Base-by-base conservation (phyloP, 164 flowering plant species). In the Vitis cinerea region DNA sequence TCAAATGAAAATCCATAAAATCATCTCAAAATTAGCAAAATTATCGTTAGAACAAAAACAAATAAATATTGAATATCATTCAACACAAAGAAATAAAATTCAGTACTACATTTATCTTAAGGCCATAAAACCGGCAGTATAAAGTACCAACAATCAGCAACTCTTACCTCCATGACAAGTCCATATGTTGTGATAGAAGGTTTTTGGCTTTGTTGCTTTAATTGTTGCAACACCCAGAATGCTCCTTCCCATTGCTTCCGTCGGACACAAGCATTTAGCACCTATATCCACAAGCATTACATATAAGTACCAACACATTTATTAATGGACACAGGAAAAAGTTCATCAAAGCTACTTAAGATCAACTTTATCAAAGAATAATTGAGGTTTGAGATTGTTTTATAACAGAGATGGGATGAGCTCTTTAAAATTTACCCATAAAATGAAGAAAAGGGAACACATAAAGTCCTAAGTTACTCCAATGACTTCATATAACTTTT, bases 211-310 rank as follows among this genome's bases (percentile, higher is more conserved):
- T 77, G 78, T 73, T 88, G 74, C 74, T 83, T 87, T 55, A 94
- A 77, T 79, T 94, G 88, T 77, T 94, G 94, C 81, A 90, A 76
- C 52, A 92, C 97, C 97, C 97, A 94, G 65, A 90, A 88, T 70
- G 99, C 99, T 50, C 97, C 99, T 78, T 94, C 97, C 89, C 92
- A 92, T 51, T 90, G 89, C 75, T 92, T 85, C 63, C 85, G 83
- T 51, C 63, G 79, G 52, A 84, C 95, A 80, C 99, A 92, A 31
- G 97, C 97, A 87, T 91, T 94, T 67, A 94, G 77, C 12, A 94
- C 93, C 99, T 94, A 76, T 57, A 68, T 15, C 16, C 12, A 52
- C 19, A 66, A 61, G 44, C 55, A n/a, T 65, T 23, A 61, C 27
- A 27, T 16, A 37, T 29, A n/a, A 37, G 44, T 37, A 37, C 44